These are phyloP conservation scores for Poa annua DNA, from an alignment of 176 grass and related monocot species.

Conservation along the genomic window DNA sequence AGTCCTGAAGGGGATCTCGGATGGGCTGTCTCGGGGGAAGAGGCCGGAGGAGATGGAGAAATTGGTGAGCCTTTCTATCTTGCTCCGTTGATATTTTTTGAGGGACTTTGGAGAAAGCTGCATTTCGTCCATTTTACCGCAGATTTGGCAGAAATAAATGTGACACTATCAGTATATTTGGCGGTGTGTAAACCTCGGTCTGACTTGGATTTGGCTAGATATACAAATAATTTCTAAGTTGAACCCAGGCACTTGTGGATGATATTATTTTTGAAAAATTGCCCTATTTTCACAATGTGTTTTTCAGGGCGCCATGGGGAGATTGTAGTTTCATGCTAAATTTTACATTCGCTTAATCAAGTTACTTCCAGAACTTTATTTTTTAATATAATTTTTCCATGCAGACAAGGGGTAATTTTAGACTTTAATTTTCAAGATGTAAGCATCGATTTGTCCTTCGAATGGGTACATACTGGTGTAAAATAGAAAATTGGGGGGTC, in stretches of 20 bases:
- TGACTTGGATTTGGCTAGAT: slow-evolving; percentile 3
- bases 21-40: slow-evolving; percentile 85
- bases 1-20: slow-evolving; percentile 91
- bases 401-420: background rate
- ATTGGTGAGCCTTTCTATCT: slow-evolving; percentile 53
- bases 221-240: background rate
- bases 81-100: background rate
- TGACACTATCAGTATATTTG: background rate
- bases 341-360: background rate
- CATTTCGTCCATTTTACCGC: slow-evolving; percentile 9
- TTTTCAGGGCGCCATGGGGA: background rate
- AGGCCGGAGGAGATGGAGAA: slow-evolving; percentile 92
- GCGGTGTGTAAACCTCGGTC: background rate
- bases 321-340: slow-evolving; percentile 8
- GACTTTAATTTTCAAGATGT: background rate
- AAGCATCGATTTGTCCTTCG: background rate
- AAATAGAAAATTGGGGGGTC: background rate
- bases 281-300: background rate
- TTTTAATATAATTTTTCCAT: background rate
- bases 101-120: background rate
- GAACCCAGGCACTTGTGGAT: background rate
- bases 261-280: background rate
- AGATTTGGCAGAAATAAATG: background rate
- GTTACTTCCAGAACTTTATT: background rate
- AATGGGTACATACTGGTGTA: background rate